Percentiles rank a stretch among this genome's conserved stretches.
These are phyloP conservation scores for Allium cepa DNA, from an alignment of 106 monocot species.

Conservation along the genomic window DNA sequence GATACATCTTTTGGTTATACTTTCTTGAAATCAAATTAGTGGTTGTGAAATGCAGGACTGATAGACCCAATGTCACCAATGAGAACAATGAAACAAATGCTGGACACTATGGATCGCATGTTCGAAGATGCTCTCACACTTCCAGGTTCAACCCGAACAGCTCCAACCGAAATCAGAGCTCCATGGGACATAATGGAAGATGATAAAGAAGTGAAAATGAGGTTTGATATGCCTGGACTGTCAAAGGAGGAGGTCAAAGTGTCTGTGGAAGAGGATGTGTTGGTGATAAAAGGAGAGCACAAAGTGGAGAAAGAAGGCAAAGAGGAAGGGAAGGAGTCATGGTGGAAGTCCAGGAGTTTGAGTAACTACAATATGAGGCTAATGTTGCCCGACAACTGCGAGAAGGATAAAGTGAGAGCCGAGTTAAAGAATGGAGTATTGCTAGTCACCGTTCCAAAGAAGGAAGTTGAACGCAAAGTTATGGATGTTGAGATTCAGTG, in stretches of 20 bases:
- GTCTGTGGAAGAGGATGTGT: slow-evolving; percentile 56
- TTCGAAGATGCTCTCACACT: slow-evolving; percentile 46
- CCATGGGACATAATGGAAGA: slow-evolving; percentile 74
- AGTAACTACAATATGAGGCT: slow-evolving; percentile 48
- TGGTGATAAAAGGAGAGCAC: slow-evolving; percentile 48
- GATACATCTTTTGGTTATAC: too few species aligned
- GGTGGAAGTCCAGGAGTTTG: slow-evolving; percentile 30
- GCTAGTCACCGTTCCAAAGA: slow-evolving; percentile 44
- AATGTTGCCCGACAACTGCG: slow-evolving; percentile 51
- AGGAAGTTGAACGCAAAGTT: slow-evolving; percentile 39
- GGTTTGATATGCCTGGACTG: slow-evolving; percentile 89
- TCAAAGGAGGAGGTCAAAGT: slow-evolving; percentile 70
- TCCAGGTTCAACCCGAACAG: slow-evolving; percentile 5
- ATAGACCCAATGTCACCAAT: slow-evolving; percentile 68
- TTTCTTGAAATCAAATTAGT: too few species aligned
- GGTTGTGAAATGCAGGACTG: slow-evolving; percentile 21
- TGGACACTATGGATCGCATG: slow-evolving; percentile 67
- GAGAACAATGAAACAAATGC: slow-evolving; percentile 75
- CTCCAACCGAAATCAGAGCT: slow-evolving; percentile 16
- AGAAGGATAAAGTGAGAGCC: slow-evolving; percentile 52
- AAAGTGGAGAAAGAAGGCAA: slow-evolving; percentile 19
- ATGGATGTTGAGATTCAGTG: slow-evolving; percentile 35
- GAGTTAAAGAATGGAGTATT: slow-evolving; percentile 77
- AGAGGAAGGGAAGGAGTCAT: slow-evolving; percentile 10
- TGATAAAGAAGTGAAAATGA: slow-evolving; percentile 56